These are phyloP conservation scores for Nicotiana noctiflora DNA, from an alignment of 257 asterid genomes.

Conservation along the genomic window DNA sequence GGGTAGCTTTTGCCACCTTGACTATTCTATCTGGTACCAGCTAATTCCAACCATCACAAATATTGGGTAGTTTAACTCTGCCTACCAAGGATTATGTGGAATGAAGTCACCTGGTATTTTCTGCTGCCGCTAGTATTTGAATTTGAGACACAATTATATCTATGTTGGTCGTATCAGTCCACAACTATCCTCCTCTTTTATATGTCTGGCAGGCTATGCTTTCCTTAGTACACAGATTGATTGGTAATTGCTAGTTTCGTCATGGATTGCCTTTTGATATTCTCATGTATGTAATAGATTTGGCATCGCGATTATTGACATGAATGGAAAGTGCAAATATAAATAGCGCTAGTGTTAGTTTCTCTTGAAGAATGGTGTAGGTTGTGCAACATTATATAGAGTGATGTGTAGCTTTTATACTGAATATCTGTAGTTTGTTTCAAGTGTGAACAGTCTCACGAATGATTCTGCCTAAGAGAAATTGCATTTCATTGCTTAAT, in stretches of 20 bases:
- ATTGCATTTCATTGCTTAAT: not conserved
- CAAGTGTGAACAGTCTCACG: not conserved
- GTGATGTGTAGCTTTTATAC: not conserved
- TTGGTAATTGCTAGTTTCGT: not conserved
- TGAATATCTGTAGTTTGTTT: not conserved
- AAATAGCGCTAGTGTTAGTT: not conserved
- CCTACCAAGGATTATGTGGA: no score
- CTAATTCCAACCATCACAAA: no score
- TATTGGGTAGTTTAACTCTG: no score
- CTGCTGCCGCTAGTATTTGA: no score
- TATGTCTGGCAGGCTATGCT: not conserved
- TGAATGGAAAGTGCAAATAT: not conserved
- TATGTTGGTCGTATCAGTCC: not conserved
- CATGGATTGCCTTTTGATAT: not conserved
- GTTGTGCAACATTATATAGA: not conserved
- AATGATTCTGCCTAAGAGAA: not conserved
- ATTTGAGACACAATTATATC: not conserved
- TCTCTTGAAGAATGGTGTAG: not conserved
- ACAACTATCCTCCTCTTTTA: not conserved
- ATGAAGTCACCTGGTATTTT: no score
- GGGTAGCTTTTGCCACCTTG: no score
- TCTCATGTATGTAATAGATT: not conserved
- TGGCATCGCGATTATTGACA: not conserved
- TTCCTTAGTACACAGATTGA: not conserved
- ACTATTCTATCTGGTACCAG: no score